Percentiles rank a stretch among this genome's conserved stretches.
phyloP scores from a whole-genome alignment of 805 yeast species.

The Starmerella etchellsii region DNA sequence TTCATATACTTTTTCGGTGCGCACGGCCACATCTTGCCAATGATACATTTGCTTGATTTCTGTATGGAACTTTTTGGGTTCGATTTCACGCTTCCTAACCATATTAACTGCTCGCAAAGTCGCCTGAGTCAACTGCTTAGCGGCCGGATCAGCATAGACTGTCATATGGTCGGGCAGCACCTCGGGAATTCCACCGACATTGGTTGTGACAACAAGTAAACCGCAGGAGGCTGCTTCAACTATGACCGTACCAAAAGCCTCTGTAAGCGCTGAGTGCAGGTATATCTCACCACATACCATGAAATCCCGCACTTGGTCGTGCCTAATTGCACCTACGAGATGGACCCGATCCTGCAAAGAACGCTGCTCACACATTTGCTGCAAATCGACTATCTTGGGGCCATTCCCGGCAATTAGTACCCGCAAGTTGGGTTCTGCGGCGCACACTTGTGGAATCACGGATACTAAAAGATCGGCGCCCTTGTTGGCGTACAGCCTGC shows the following conservation, averaged over 20 bases:
- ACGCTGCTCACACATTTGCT: conserved; percentile 83
- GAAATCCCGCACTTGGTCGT: conserved; percentile 83
- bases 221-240: conserved; percentile 98
- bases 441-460: conserved; percentile 72
- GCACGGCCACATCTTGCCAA: conserved; percentile 76
- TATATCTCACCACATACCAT: conserved; percentile 92
- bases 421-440: conserved; percentile 45
- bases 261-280: conserved; percentile 85
- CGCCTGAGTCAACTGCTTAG: conserved; percentile 62
- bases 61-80: conserved; percentile 64
- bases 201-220: conserved; percentile 79
- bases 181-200: conserved; percentile 96
- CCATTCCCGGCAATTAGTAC: conserved; percentile 95
- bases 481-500: conserved; percentile 86
- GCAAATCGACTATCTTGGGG: conserved; percentile 83
- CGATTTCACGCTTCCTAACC: conserved; percentile 44
- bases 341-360: conserved; percentile 79
- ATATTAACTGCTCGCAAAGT: conserved; percentile 55
- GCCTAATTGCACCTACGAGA: conserved; percentile 74
- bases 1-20: conserved; percentile 76
- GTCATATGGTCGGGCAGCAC: conserved; percentile 91
- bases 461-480: conserved; percentile 85
- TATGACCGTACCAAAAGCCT: conserved; percentile 93
- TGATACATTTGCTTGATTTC: conserved; percentile 74
- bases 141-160: conserved; percentile 78